These are phyloP conservation scores for Knufia fluminis DNA, from an alignment of 2,329 filamentous ascomycete species.

Conservation along the genomic window DNA sequence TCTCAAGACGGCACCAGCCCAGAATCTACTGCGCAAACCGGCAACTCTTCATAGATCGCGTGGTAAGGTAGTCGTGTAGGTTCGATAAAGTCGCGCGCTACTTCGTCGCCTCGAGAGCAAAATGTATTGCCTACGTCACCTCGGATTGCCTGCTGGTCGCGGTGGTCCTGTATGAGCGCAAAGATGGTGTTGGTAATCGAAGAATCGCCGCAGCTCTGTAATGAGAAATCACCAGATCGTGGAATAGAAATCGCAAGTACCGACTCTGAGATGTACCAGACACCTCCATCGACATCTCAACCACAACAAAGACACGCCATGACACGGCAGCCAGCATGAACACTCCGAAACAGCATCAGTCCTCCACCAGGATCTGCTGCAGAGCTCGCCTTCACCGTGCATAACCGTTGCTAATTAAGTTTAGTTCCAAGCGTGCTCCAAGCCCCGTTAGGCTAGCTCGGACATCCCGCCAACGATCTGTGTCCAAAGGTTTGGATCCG, in stretches of 20 bases:
- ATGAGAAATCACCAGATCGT: too few relatives aligned
- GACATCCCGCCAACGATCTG: not conserved
- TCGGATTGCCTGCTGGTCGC: not conserved
- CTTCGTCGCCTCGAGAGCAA: not conserved
- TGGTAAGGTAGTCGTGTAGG: not conserved
- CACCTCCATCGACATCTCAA: not conserved
- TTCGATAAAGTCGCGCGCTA: not conserved
- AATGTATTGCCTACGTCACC: not conserved
- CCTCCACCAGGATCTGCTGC: not conserved
- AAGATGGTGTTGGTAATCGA: not conserved
- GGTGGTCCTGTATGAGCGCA: not conserved
- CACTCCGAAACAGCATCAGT: not conserved
- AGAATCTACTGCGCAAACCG: constrained; percentile 7
- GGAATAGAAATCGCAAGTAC: too few relatives aligned
- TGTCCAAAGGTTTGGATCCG: not conserved
- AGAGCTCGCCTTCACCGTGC: not conserved
- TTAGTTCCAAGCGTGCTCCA: not conserved
- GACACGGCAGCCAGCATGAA: not conserved
- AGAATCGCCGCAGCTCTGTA: too few relatives aligned
- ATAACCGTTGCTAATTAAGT: not conserved
- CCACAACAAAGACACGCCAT: constrained; percentile 4
- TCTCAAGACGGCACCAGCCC: constrained; percentile 5
- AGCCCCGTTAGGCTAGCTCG: not conserved
- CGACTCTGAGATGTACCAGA: not conserved
- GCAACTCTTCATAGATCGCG: not conserved